Evolutionary conservation across 2,329 filamentous ascomycete species (phyloP), one percentile per base, ranked within the genome.

Genomic region (Coniosporium tulheliwenetii): DNA sequence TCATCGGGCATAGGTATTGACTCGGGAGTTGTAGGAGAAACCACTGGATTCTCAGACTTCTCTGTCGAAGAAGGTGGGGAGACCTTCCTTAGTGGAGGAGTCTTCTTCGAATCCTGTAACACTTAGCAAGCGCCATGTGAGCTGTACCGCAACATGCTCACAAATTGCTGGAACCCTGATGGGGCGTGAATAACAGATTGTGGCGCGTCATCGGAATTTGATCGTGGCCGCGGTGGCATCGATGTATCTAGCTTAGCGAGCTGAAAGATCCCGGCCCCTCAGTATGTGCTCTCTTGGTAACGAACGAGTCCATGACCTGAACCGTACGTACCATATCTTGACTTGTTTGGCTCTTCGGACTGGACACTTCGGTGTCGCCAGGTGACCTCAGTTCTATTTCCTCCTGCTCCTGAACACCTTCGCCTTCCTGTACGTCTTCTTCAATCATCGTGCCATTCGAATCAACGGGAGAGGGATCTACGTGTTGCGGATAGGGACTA

Each of bases 161-260:
- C 84, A 73, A 91, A 93, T 50, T 75, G 75, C 42, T 76, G 73
- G 59, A 91, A 95, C 45, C 81, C 84, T 47, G 85, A 71, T 0
- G 87, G 86, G 12, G 84, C 85, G 66, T 94, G 87, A 49, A 95
- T 94, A 41, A 93, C 87, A 1, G 87, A 95, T 40, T 85, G 73
- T 16, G 85, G 80, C 49, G 87, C 85, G 48, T 93, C 85, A 45
- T 77, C 78, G 16, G 72, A 71, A 40, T 55, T 77, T 65, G 57
- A 79, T 52, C 62, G 57, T 26, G 54, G 46, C 39, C 58, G 54
- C 37, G 50, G 45, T 9, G 61, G 53, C 13, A 67, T 48, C 29
- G 57, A 50, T 7, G 67, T 73, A 45, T 71, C 60, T 38, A 73
- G 59, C 53, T 60, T 62, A 29, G 54, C 55, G 37, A 64, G 60